Conservation (phyloP, 2,329 filamentous ascomycete species). For the Thelonectria discophora region DNA sequence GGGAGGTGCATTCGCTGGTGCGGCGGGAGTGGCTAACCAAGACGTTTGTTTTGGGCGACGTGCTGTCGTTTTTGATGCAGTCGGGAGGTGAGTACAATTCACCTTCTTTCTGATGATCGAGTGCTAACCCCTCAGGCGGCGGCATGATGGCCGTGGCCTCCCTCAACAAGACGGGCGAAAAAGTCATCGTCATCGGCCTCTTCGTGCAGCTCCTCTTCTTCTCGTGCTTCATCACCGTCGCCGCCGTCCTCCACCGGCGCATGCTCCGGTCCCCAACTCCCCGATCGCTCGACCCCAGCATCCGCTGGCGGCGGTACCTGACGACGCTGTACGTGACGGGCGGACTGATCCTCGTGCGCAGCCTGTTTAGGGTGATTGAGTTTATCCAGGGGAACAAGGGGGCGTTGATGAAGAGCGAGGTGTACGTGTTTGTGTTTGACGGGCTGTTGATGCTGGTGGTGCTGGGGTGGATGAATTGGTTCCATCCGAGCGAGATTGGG, state of each 20-base stretch:
- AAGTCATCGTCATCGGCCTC: conserved; percentile 61
- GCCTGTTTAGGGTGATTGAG: conserved; percentile 54
- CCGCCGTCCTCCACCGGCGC: conserved; percentile 55
- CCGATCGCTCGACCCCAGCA: conserved; percentile 17
- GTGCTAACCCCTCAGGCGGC: conserved; percentile 28
- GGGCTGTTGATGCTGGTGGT: conserved; percentile 47
- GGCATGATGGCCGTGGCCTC: conserved; percentile 37
- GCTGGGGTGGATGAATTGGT: conserved; percentile 43
- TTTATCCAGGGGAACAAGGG: conserved; percentile 50
- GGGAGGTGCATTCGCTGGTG: conserved; percentile 53
- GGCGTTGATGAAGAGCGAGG: conserved; percentile 46
- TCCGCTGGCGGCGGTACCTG: conserved; percentile 48
- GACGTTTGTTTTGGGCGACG: conserved; percentile 61
- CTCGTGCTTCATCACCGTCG: conserved; percentile 58
- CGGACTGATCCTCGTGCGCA: conserved; percentile 51
- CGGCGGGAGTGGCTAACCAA: conserved; percentile 56
- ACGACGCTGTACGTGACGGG: conserved; percentile 40
- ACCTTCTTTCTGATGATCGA: background rate
- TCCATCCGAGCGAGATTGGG: conserved; percentile 43
- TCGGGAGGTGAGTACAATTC: conserved; percentile 29
- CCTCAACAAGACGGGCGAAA: conserved; percentile 48
- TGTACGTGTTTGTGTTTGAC: conserved; percentile 51
- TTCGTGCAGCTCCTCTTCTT: conserved; percentile 66
- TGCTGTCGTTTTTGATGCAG: conserved; percentile 53
- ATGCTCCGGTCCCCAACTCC: conserved; percentile 29